Percentiles rank a stretch among this genome's conserved stretches.
phyloP scores from a whole-genome alignment of 106 monocot genomes.

The Xerophyta viscosa region DNA sequence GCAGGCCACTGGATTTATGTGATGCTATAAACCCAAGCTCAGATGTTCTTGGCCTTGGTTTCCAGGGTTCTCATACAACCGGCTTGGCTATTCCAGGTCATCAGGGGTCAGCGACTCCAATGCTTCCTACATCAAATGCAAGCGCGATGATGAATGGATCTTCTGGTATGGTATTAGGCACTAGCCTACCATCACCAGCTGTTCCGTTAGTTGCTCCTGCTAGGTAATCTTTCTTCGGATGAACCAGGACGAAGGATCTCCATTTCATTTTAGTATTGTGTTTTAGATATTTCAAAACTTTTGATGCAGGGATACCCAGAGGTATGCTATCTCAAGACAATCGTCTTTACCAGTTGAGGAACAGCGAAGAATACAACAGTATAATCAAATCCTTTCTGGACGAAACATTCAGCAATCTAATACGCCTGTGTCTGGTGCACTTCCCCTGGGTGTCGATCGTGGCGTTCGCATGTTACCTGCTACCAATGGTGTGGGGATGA shows the following conservation, averaged over 20 bases:
- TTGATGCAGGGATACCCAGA: constrained; percentile 55
- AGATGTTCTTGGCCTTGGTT: constrained; percentile 38
- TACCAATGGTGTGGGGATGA: constrained; percentile 63
- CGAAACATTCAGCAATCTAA: constrained; percentile 57
- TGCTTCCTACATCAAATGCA: constrained; percentile 41
- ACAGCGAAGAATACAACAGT: constrained; percentile 61
- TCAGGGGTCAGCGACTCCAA: constrained; percentile 37
- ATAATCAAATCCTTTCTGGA: constrained; percentile 50
- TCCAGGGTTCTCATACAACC: constrained; percentile 46
- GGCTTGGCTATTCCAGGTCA: constrained; percentile 33
- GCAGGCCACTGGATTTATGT: constrained; percentile 87
- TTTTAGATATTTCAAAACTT: constrained; percentile 2
- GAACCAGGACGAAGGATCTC: neutral
- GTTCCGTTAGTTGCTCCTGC: constrained; percentile 32
- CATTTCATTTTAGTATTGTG: too few relatives aligned
- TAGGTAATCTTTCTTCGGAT: constrained; percentile 29
- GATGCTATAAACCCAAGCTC: constrained; percentile 44
- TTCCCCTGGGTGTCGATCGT: constrained; percentile 55
- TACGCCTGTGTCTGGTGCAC: constrained; percentile 30
- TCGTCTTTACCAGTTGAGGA: constrained; percentile 57
- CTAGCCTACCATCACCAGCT: constrained; percentile 40
- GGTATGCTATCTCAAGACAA: constrained; percentile 51
- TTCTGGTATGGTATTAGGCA: constrained; percentile 49
- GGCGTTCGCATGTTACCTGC: constrained; percentile 56
- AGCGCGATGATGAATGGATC: constrained; percentile 50